Conservation (phyloP, 768 basidiomycete species). For the Hericium alpestre region DNA sequence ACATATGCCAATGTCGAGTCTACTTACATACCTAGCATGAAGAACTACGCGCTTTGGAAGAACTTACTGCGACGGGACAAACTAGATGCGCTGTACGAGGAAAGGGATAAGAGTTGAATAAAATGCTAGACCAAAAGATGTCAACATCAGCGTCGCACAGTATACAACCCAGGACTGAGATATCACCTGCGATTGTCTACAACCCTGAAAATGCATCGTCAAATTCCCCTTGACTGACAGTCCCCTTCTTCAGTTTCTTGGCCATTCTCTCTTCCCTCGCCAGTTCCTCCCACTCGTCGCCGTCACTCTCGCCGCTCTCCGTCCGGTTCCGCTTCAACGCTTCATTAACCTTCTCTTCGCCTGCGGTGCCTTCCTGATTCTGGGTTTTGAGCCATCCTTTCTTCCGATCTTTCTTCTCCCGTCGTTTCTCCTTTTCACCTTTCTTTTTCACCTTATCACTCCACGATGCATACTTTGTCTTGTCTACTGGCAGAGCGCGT, state of each 20-base stretch:
- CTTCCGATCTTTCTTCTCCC: constrained; percentile 64
- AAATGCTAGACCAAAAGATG: too few species aligned
- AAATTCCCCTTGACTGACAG: constrained; percentile 47
- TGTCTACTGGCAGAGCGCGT: constrained; percentile 34
- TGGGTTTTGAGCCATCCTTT: constrained; percentile 47
- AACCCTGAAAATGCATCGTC: constrained; percentile 52
- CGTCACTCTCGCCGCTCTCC: constrained; percentile 21
- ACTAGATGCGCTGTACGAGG: too few species aligned
- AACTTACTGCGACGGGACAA: too few species aligned
- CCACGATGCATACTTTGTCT: constrained; percentile 68
- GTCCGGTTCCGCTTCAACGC: constrained; percentile 15
- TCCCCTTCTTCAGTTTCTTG: constrained; percentile 63
- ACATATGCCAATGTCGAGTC: too few species aligned
- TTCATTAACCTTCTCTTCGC: background rate
- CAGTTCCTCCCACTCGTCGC: constrained; percentile 68
- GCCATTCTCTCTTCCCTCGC: constrained; percentile 74
- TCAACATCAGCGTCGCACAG: too few species aligned
- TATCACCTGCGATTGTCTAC: background rate
- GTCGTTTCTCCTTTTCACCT: constrained; percentile 55
- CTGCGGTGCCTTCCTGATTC: constrained; percentile 14
- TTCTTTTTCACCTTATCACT: constrained; percentile 55
- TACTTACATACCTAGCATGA: too few species aligned
- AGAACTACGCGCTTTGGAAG: too few species aligned
- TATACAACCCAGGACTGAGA: too few species aligned
- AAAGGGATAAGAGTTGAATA: too few species aligned